These are phyloP conservation scores for Aspergillus indologenus DNA, from an alignment of 495 filamentous ascomycete species.

Conservation along the genomic window DNA sequence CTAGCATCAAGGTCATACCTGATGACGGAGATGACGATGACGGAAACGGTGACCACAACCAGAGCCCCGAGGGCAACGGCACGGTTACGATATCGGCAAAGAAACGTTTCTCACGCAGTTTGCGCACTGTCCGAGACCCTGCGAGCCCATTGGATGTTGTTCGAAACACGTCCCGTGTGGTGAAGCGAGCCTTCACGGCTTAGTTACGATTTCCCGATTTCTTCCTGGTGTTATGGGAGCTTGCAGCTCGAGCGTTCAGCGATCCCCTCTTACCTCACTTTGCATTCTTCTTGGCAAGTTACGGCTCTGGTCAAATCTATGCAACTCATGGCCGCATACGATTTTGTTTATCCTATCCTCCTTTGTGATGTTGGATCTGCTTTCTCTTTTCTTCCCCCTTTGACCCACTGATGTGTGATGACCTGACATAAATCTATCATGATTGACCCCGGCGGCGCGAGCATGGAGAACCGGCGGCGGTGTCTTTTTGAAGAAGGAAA, in stretches of 20 bases:
- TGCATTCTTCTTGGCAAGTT: neutral
- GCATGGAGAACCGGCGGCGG: slow-evolving; percentile 12
- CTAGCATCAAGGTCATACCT: slow-evolving; percentile 50
- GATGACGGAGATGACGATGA: slow-evolving; percentile 33
- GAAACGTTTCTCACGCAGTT: slow-evolving; percentile 4
- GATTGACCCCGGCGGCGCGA: slow-evolving; percentile 11
- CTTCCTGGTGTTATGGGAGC: neutral
- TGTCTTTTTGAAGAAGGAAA: neutral
- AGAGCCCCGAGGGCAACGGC: slow-evolving; percentile 25
- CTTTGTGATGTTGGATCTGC: neutral
- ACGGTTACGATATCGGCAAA: slow-evolving; percentile 25
- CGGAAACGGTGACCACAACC: slow-evolving; percentile 14
- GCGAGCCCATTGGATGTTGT: slow-evolving; percentile 12
- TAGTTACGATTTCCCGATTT: slow-evolving; percentile 1
- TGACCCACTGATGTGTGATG: slow-evolving; percentile 16
- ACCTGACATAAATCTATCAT: slow-evolving; percentile 12
- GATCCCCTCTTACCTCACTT: neutral
- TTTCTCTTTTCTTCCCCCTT: neutral
- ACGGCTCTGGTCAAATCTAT: neutral
- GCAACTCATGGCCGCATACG: neutral
- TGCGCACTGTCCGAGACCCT: neutral
- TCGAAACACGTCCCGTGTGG: slow-evolving; percentile 13
- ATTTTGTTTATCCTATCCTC: slow-evolving; percentile 12
- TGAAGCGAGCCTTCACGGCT: slow-evolving; percentile 24
- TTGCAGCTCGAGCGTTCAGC: neutral